These are phyloP conservation scores for Macroventuria anomochaeta DNA, from an alignment of 2,329 filamentous ascomycete genomes.

Conservation along the genomic window DNA sequence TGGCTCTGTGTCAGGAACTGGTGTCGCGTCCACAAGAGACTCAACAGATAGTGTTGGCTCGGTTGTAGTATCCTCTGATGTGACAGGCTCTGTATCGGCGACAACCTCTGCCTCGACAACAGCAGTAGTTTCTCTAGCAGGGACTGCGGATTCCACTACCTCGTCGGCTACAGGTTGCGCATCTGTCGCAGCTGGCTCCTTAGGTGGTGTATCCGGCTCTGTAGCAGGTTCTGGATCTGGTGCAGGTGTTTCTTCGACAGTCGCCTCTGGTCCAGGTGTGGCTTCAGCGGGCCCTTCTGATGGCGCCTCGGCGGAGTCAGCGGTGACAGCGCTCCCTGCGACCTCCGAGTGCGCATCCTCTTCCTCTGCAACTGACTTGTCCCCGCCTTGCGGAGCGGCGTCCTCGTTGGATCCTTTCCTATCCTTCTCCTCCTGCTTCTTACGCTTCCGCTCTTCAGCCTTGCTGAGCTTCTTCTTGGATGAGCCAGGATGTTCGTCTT, in stretches of 20 bases:
- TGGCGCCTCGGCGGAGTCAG: neutral
- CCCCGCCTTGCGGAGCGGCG: constrained; percentile 9
- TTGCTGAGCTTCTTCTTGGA: constrained; percentile 36
- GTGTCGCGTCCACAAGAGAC: neutral
- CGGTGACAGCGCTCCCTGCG: neutral
- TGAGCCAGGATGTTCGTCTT: constrained; percentile 16
- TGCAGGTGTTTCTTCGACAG: neutral
- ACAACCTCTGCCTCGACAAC: neutral
- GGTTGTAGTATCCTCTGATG: neutral
- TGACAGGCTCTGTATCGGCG: neutral
- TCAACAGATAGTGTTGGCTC: neutral
- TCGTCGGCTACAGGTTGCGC: neutral
- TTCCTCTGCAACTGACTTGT: constrained; percentile 17
- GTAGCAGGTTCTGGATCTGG: neutral
- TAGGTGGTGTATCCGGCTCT: neutral
- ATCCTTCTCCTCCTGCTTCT: constrained; percentile 29
- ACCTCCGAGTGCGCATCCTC: constrained; percentile 23
- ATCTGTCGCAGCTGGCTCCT: neutral
- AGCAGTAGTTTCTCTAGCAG: constrained; percentile 1
- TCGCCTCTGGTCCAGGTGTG: neutral
- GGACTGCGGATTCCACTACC: neutral
- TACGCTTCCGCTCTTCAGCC: constrained; percentile 35
- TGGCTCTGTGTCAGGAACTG: neutral
- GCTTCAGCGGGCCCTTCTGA: neutral
- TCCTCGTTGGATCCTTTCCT: constrained; percentile 25